These are phyloP conservation scores for Chalaropsis thielavioides DNA, from an alignment of 2,329 filamentous ascomycete species.

Conservation along the genomic window DNA sequence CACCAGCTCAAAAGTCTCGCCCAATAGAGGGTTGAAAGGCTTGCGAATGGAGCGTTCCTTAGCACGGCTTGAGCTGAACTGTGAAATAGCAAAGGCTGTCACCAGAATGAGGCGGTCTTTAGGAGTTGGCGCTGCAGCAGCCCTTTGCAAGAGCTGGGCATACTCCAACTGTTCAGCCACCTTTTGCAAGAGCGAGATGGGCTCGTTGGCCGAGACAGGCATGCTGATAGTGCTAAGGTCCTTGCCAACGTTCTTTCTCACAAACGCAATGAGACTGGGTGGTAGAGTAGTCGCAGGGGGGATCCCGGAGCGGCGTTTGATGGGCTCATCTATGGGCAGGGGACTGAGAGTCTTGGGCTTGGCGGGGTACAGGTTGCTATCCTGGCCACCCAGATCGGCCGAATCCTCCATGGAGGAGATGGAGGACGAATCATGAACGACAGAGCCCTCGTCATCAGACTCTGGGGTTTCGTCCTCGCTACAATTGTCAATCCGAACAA, in stretches of 20 bases:
- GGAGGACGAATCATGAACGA: conserved; percentile 40
- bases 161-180: conserved; percentile 88
- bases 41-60: conserved; percentile 90
- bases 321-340: conserved; percentile 51
- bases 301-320: conserved; percentile 56
- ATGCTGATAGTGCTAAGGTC: conserved; percentile 93
- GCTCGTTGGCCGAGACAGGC: conserved; percentile 94
- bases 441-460: conserved; percentile 40
- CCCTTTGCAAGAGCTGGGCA: conserved; percentile 64
- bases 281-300: conserved; percentile 62
- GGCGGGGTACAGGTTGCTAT: conserved; percentile 54
- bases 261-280: conserved; percentile 82
- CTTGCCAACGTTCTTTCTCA: conserved; percentile 96
- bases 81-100: conserved; percentile 78
- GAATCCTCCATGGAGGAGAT: conserved; percentile 46
- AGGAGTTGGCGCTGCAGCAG: conserved; percentile 45
- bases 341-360: conserved; percentile 65
- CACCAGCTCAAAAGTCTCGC: conserved; percentile 88
- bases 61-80: conserved; percentile 65
- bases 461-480: conserved; percentile 51
- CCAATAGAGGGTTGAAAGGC: conserved; percentile 92
- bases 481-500: conserved; percentile 53
- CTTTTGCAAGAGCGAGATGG: conserved; percentile 73
- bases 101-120: conserved; percentile 68
- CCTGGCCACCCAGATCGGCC: conserved; percentile 44